phyloP scores from a whole-genome alignment of 192 early-diverging fungal species.

The Physocladia obscura region DNA sequence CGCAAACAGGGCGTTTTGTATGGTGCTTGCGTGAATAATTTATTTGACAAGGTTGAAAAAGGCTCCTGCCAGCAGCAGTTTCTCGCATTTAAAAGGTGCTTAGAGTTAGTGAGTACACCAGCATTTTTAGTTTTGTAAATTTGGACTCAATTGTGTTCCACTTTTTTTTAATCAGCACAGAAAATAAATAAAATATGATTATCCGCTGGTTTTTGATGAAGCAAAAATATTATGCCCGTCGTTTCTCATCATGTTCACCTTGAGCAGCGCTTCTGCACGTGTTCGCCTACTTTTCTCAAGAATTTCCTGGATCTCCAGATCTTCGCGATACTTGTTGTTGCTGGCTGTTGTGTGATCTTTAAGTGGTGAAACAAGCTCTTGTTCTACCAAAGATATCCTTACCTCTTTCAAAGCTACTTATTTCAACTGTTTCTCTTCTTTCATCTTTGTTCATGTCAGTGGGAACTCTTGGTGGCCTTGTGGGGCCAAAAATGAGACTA shows the following conservation, averaged over 20 bases:
- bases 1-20: conserved; percentile 19
- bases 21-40: conserved; percentile 10
- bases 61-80: conserved; percentile 6
- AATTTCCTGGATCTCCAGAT: conserved; percentile 19
- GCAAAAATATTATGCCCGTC: too few relatives aligned
- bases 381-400: too few relatives aligned
- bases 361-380: too few relatives aligned
- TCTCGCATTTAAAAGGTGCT: conserved; percentile 18
- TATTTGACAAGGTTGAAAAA: conserved; percentile 18
- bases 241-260: neutral
- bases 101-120: conserved; percentile 1
- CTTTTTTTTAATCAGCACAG: too few relatives aligned
- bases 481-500: conserved; percentile 5
- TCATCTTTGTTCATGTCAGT: too few relatives aligned
- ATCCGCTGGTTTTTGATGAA: too few relatives aligned
- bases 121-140: too few relatives aligned
- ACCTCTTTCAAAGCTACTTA: neutral
- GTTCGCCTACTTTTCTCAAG: conserved; percentile 1
- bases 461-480: too few relatives aligned
- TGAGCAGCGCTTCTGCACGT: conserved; percentile 13
- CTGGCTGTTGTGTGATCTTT: too few relatives aligned
- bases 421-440: too few relatives aligned
- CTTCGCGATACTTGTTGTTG: conserved; percentile 5
- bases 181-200: too few relatives aligned
- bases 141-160: too few relatives aligned